These are phyloP conservation scores for Mortierella sp. DNA, from an alignment of 371 early-diverging fungal genomes.

Conservation along the genomic window DNA sequence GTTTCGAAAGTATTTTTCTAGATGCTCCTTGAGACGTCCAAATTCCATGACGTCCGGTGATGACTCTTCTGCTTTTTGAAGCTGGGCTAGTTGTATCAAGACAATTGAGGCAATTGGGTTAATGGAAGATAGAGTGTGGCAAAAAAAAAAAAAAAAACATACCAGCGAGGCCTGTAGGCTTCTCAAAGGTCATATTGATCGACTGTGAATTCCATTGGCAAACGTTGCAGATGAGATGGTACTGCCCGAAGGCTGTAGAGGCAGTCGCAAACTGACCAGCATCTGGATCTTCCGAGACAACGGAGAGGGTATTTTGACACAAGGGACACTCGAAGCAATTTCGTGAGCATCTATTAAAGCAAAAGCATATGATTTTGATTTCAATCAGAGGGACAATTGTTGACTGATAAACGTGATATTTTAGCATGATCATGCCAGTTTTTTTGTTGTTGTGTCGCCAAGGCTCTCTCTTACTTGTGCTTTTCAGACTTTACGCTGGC, in stretches of 20 bases:
- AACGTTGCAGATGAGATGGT: slow-evolving; percentile 82
- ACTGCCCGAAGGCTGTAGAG: slow-evolving; percentile 59
- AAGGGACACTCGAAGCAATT: slow-evolving; percentile 96
- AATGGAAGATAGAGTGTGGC: background rate
- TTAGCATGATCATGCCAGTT: background rate
- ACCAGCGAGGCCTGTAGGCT: slow-evolving; percentile 92
- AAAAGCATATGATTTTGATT: slow-evolving; percentile 6
- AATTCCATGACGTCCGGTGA: slow-evolving; percentile 85
- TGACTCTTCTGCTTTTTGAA: slow-evolving; percentile 81
- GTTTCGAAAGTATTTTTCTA: slow-evolving; percentile 73
- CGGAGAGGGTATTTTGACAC: slow-evolving; percentile 87
- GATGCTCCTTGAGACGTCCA: slow-evolving; percentile 85
- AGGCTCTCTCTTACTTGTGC: slow-evolving; percentile 72
- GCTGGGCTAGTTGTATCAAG: slow-evolving; percentile 68
- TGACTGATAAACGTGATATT: background rate
- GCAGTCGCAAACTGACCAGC: slow-evolving; percentile 26
- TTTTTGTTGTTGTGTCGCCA: background rate
- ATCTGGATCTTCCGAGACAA: slow-evolving; percentile 74
- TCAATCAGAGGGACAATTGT: background rate
- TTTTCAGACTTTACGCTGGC: slow-evolving; percentile 94
- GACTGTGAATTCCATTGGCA: slow-evolving; percentile 95
- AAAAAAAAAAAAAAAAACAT: slow-evolving; percentile 32
- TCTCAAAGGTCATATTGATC: slow-evolving; percentile 90
- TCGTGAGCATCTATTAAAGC: slow-evolving; percentile 82
- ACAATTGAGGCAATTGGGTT: background rate